A percentile compares a stretch with the other conserved stretches of the same genome.
phyloP scores from a whole-genome alignment of 2,329 filamentous ascomycete species.

The Epichloe typhina region DNA sequence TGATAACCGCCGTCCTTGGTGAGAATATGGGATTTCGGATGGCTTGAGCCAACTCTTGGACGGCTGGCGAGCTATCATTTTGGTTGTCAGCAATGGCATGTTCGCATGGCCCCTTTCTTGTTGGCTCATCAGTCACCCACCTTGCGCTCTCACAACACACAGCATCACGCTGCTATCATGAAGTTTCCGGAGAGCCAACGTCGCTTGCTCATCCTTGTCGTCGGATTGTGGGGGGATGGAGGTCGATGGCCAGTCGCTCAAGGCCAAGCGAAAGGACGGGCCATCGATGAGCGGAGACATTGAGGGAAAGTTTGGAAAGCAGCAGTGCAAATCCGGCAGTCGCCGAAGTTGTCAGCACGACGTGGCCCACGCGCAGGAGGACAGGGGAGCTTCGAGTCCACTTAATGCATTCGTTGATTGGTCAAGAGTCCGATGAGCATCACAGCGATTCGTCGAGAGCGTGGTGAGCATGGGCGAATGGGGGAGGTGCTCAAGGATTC shows the following conservation, averaged over 20 bases:
- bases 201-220: neutral
- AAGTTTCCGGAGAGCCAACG: neutral
- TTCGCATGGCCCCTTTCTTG: neutral
- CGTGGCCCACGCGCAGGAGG: neutral
- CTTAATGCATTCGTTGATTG: no score
- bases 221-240: neutral
- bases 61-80: neutral
- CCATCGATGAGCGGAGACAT: neutral
- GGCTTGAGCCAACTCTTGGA: neutral
- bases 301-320: neutral
- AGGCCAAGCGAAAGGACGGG: neutral
- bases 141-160: neutral
- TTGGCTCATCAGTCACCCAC: neutral
- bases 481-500: no score
- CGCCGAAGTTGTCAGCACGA: slow-evolving; percentile 1
- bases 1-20: neutral
- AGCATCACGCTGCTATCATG: neutral
- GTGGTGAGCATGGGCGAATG: no score
- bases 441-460: no score
- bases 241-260: no score
- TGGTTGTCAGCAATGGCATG: neutral
- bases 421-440: no score
- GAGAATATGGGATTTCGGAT: neutral
- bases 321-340: slow-evolving; percentile 2
- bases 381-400: no score